Evolutionary conservation across 2,329 filamentous ascomycete genomes (phyloP).

Genomic region (Lojkania enalia): DNA sequence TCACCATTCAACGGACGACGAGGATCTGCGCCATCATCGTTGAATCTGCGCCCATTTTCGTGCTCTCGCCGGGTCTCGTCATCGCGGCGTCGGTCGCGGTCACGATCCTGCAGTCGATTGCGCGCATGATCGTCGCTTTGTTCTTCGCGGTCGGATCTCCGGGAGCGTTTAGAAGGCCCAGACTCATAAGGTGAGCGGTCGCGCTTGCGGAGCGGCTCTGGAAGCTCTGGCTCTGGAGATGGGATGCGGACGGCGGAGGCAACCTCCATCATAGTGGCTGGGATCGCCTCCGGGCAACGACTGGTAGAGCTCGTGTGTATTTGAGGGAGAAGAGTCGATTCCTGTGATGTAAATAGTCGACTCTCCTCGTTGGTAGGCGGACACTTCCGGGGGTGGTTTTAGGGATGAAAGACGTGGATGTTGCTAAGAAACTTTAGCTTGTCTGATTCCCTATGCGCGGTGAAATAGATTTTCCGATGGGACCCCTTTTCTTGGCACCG

Average conservation of each 20-base stretch:
- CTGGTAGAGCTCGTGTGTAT: no score
- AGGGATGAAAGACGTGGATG: neutral
- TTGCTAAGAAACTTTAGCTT: neutral
- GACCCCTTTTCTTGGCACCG: neutral
- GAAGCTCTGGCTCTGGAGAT: conserved; percentile 56
- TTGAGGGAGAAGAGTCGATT: no score
- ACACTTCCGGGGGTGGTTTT: neutral
- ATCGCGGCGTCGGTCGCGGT: conserved; percentile 67
- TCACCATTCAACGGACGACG: neutral
- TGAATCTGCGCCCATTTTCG: conserved; percentile 70
- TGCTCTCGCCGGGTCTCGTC: conserved; percentile 70
- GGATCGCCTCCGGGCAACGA: no score
- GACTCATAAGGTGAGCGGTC: conserved; percentile 56
- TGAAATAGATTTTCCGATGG: neutral
- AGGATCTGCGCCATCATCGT: conserved; percentile 41
- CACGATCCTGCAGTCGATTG: conserved; percentile 54
- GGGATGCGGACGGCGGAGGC: conserved; percentile 60
- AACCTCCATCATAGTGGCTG: conserved; percentile 36
- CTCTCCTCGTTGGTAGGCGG: neutral
- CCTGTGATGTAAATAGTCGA: no score
- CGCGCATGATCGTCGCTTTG: conserved; percentile 47
- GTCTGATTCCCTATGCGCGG: neutral
- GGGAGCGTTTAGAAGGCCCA: conserved; percentile 42
- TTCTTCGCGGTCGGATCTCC: conserved; percentile 50
- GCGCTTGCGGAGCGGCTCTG: conserved; percentile 54